Conservation (phyloP, 1,284 basidiomycete species). For the Testicularia cyperi region DNA sequence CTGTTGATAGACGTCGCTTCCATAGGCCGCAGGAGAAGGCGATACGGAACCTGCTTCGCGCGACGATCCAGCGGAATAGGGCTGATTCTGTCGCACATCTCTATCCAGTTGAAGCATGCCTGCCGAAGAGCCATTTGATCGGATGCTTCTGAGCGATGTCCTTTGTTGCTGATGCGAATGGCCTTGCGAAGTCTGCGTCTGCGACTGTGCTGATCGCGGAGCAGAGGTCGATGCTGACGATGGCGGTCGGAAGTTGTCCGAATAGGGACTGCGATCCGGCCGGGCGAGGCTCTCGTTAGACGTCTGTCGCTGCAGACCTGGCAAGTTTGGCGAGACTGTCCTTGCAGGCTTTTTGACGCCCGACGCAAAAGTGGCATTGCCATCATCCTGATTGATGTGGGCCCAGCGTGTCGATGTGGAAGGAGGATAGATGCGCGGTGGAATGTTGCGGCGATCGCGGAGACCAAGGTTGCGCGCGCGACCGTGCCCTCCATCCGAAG, state of each 20-base stretch:
- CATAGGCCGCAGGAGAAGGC: no score
- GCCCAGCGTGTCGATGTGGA: constrained; percentile 32
- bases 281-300: constrained; percentile 21
- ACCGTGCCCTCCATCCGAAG: constrained; percentile 17
- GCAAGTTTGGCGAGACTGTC: neutral
- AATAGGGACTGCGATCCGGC: constrained; percentile 20
- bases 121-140: neutral
- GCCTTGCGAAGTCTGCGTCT: no score
- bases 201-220: neutral
- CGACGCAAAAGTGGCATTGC: neutral
- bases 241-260: constrained; percentile 8
- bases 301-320: constrained; percentile 8
- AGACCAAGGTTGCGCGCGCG: constrained; percentile 16
- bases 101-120: no score
- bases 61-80: neutral
- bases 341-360: neutral
- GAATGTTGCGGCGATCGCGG: constrained; percentile 39
- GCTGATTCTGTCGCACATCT: neutral
- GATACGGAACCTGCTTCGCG: no score
- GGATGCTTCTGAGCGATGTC: neutral
- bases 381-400: constrained; percentile 18
- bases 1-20: no score
- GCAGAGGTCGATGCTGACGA: neutral
- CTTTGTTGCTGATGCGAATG: neutral
- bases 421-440: constrained; percentile 46